A percentile compares a stretch with the other conserved stretches of the same genome.
These are phyloP conservation scores for Fomitopsis pinicola DNA, from an alignment of 1,284 basidiomycete genomes.

Conservation along the genomic window DNA sequence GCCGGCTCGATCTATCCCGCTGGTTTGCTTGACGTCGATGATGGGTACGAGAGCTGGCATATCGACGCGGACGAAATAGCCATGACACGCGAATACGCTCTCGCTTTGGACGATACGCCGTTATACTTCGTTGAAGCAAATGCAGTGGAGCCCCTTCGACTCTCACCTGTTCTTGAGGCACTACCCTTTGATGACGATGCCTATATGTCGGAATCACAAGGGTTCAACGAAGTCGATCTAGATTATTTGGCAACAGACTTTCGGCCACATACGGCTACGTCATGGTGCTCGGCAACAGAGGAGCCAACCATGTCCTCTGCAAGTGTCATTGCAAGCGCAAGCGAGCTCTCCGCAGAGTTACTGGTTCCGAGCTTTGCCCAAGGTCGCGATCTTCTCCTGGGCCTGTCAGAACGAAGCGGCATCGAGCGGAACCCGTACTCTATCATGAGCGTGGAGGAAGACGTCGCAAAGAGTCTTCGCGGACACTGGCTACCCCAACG, in stretches of 20 bases:
- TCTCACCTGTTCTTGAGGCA: background rate
- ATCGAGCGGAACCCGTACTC: slow-evolving; percentile 8
- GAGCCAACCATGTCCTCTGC: background rate
- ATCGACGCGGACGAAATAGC: background rate
- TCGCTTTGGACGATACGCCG: background rate
- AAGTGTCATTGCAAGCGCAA: background rate
- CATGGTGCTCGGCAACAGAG: background rate
- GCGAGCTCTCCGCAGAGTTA: background rate
- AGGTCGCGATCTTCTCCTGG: slow-evolving; percentile 35
- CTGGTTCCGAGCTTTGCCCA: slow-evolving; percentile 30
- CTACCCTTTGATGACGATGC: too few relatives aligned
- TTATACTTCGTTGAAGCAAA: background rate
- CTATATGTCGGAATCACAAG: background rate
- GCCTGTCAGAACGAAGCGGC: slow-evolving; percentile 13
- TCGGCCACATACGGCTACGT: background rate
- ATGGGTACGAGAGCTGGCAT: background rate
- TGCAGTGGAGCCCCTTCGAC: background rate
- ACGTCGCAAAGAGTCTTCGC: slow-evolving; percentile 50
- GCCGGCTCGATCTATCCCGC: background rate
- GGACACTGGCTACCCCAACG: slow-evolving; percentile 62
- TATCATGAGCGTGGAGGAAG: slow-evolving; percentile 42
- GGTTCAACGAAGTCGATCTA: background rate
- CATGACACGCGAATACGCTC: background rate
- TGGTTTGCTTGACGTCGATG: background rate
- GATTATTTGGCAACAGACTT: background rate